Evolutionary conservation across 179 eudicot genomes (phyloP), one percentile per base, ranked within the genome.

Genomic region (Carnegiea gigantea): DNA sequence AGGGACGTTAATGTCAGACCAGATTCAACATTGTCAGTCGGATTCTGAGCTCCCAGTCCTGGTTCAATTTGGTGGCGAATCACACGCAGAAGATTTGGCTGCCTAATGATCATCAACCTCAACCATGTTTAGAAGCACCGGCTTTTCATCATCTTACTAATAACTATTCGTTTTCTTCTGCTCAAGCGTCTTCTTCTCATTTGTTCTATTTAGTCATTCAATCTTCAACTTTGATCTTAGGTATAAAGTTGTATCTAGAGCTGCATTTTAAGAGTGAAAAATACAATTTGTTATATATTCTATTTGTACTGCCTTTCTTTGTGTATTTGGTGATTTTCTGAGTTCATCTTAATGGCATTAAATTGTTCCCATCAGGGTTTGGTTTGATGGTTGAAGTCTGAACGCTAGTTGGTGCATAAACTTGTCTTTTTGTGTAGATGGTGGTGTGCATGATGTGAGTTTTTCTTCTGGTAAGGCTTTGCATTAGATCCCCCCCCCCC

Each of bases 1-100:
- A 92, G 82, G 99, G 99, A 59, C 95, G 99, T 81, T 94, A 85
- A 92, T 53, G 26, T 24, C 51, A 46, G 38, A 20, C 36, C 71
- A 4, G 14, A 28, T 65, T 2, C 70, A 2, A 33, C 36, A 33
- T 33, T 33, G 36, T 33, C 36, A 33, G 3, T 33, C 2, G 36
- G 36, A 33, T 62, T 5, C 62, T 57, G 62, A 4, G 62, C 21
- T 57, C n/a, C 3, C 23, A 57, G 7, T 57, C 23, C 62, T 53
- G 62, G 62, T 57, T 57, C 14, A 18, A 6, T 57, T 57, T 57
- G n/a, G 53, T 11, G 53, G 53, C 14, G 13, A 48, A 48, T 33
- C 36, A 33, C 36, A 53, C 5, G 2, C 36, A 48, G 62, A 57
- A 20, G 62, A 57, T 57, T 57, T 57, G 62, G 62, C 62, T 57